These are phyloP conservation scores for Tylopilus sp. DNA, from an alignment of 768 basidiomycete genomes.

Conservation along the genomic window DNA sequence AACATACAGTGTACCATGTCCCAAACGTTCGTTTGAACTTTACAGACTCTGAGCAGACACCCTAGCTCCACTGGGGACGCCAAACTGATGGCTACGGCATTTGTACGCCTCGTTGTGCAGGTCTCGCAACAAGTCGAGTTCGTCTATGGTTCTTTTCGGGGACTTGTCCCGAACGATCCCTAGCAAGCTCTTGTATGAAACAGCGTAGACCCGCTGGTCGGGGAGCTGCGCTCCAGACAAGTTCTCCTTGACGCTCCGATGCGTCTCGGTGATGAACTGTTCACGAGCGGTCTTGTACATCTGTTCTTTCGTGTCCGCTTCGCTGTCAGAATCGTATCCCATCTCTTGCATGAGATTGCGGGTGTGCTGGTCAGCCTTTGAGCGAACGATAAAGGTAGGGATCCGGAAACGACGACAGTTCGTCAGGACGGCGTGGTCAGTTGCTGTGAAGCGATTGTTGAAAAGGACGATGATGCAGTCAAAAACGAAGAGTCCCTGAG, in stretches of 20 bases:
- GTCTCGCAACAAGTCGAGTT: constrained; percentile 27
- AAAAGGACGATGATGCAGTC: constrained; percentile 35
- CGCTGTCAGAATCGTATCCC: constrained; percentile 28
- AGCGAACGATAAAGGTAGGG: constrained; percentile 32
- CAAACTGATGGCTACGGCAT: constrained; percentile 5
- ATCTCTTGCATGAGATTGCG: constrained; percentile 25
- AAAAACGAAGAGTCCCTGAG: constrained; percentile 37
- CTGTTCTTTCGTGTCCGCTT: constrained; percentile 10
- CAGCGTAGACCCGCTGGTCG: constrained; percentile 28
- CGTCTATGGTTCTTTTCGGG: constrained; percentile 24
- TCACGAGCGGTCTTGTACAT: constrained; percentile 26
- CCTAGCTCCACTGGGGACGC: constrained; percentile 3
- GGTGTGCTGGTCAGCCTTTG: too few species aligned
- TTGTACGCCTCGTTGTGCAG: constrained; percentile 16
- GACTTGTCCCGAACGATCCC: constrained; percentile 23
- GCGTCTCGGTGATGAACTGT: constrained; percentile 28
- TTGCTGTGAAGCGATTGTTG: constrained; percentile 34
- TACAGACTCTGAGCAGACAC: too few species aligned
- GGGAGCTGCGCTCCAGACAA: constrained; percentile 24
- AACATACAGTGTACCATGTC: too few species aligned
- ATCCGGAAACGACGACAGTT: constrained; percentile 34
- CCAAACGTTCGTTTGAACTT: too few species aligned
- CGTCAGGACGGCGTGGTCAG: constrained; percentile 34
- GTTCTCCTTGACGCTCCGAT: constrained; percentile 22
- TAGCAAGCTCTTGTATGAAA: constrained; percentile 23